Evolutionary conservation across 2,329 filamentous ascomycete genomes (phyloP).

Genomic region (Fusarium concolor): DNA sequence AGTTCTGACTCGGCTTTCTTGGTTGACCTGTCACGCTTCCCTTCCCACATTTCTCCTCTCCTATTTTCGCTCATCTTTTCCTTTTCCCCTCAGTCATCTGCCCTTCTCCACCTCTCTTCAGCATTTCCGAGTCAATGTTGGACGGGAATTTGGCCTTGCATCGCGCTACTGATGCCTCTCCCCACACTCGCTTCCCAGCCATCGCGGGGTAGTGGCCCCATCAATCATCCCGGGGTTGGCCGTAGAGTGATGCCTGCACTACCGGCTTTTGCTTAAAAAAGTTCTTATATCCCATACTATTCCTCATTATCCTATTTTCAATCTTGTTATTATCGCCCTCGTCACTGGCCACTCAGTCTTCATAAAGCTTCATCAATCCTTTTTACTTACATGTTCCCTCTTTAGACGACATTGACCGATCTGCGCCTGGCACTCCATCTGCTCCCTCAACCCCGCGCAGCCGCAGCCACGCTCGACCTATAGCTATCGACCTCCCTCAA

Average conservation of each 20-base stretch:
- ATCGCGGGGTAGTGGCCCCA: constrained; percentile 44
- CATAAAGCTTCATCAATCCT: not conserved
- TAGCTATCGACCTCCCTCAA: constrained; percentile 64
- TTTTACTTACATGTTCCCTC: constrained; percentile 23
- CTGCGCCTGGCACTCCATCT: constrained; percentile 33
- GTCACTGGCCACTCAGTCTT: not conserved
- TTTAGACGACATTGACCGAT: constrained; percentile 36
- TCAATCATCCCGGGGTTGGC: constrained; percentile 37
- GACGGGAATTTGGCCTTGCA: constrained; percentile 9
- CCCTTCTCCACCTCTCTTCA: constrained; percentile 11
- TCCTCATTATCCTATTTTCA: constrained; percentile 35
- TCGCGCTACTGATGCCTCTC: constrained; percentile 29
- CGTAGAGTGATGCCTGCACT: constrained; percentile 33
- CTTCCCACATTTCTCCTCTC: not conserved
- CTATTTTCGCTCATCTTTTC: constrained; percentile 12
- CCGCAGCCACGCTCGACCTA: constrained; percentile 57
- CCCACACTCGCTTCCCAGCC: constrained; percentile 40
- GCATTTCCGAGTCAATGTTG: constrained; percentile 23
- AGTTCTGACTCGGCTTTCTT: not conserved
- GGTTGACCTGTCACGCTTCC: not conserved
- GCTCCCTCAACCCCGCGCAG: constrained; percentile 39
- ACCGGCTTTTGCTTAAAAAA: constrained; percentile 23
- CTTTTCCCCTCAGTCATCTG: constrained; percentile 11
- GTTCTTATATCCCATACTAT: constrained; percentile 32
- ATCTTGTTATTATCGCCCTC: constrained; percentile 28